These are phyloP conservation scores for Rhizopus delemar DNA, from an alignment of 371 early-diverging fungal genomes.

Conservation along the genomic window DNA sequence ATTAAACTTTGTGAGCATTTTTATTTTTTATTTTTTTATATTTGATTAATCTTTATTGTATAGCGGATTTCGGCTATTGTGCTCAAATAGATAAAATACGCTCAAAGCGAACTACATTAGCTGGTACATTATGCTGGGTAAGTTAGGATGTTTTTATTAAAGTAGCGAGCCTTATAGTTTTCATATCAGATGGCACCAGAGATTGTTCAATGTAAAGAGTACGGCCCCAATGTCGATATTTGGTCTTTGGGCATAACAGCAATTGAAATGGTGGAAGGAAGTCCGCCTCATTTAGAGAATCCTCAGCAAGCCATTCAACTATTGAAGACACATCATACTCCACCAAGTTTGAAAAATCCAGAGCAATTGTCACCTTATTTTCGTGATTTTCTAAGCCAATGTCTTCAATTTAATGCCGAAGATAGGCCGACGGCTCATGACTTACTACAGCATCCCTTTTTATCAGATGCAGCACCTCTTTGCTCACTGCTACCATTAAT, in stretches of 20 bases:
- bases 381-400: slow-evolving; percentile 79
- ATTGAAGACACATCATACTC: slow-evolving; percentile 41
- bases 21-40: not conserved
- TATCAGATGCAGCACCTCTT: slow-evolving; percentile 23
- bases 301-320: slow-evolving; percentile 73
- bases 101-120: slow-evolving; percentile 77
- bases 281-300: slow-evolving; percentile 92
- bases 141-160: not conserved
- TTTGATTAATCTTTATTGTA: not conserved
- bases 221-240: slow-evolving; percentile 82
- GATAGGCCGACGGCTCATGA: slow-evolving; percentile 79
- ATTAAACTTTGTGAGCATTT: slow-evolving; percentile 71
- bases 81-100: slow-evolving; percentile 71
- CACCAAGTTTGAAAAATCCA: slow-evolving; percentile 83
- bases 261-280: slow-evolving; percentile 95
- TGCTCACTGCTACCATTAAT: slow-evolving; percentile 13
- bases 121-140: slow-evolving; percentile 83
- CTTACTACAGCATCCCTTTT: slow-evolving; percentile 47
- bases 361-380: slow-evolving; percentile 70
- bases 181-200: slow-evolving; percentile 77
- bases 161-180: not conserved
- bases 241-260: slow-evolving; percentile 93
- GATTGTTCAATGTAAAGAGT: slow-evolving; percentile 82
- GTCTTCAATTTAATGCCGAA: slow-evolving; percentile 81
- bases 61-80: slow-evolving; percentile 89